phyloP scores from a whole-genome alignment of 2,329 filamentous ascomycete species.

The Fusarium irregulare region DNA sequence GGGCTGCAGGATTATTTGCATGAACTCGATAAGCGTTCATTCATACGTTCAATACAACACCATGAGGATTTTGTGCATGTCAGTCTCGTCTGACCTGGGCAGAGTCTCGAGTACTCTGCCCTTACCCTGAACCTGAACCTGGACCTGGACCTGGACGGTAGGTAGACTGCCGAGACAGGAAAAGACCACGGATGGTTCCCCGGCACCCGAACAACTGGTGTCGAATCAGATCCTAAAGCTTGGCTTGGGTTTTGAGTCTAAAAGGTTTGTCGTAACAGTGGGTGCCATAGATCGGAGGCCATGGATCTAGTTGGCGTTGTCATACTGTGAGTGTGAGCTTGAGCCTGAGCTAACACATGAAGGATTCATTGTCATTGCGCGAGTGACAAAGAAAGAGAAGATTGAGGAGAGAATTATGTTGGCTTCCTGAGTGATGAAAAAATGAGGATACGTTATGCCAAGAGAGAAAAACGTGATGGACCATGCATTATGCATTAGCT shows the following conservation, averaged over 20 bases:
- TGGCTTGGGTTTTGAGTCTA: neutral
- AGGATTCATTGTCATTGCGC: neutral
- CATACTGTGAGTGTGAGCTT: neutral
- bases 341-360: neutral
- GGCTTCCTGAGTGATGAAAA: neutral
- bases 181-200: slow-evolving; percentile 37
- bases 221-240: slow-evolving; percentile 28
- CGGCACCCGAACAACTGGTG: slow-evolving; percentile 35
- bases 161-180: slow-evolving; percentile 11
- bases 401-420: slow-evolving; percentile 2
- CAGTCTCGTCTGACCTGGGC: neutral
- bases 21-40: neutral
- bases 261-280: neutral
- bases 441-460: slow-evolving; percentile 13
- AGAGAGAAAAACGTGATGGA: slow-evolving; percentile 24
- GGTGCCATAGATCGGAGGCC: neutral
- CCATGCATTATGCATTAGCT: slow-evolving; percentile 32
- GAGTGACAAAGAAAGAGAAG: slow-evolving; percentile 1
- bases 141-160: neutral
- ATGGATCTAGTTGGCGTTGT: neutral
- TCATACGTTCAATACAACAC: too few relatives aligned
- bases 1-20: slow-evolving; percentile 21
- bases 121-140: slow-evolving; percentile 15
- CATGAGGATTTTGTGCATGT: neutral
- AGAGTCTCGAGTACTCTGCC: neutral